Percentiles rank a stretch among this genome's conserved stretches.
Evolutionary conservation across 306 rosid genomes (phyloP).

Genomic region (Castanea mollissima): DNA sequence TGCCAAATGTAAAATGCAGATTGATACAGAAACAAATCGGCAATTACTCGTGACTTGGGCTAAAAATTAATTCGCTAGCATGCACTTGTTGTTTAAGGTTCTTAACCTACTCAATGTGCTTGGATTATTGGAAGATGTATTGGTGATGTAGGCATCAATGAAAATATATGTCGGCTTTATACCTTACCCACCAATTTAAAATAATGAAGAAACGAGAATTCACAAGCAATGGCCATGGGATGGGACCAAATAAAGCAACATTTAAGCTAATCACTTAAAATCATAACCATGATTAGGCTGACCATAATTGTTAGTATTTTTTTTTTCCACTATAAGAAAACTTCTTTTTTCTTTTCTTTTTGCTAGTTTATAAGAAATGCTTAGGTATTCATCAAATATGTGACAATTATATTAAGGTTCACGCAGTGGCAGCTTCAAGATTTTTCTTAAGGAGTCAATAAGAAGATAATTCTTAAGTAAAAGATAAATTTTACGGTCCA

Average conservation of each 20-base stretch:
- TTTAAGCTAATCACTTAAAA: slow-evolving; percentile 22
- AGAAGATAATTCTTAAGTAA: no score
- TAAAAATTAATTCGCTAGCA: slow-evolving; percentile 8
- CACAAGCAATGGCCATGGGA: slow-evolving; percentile 5
- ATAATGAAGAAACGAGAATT: slow-evolving; percentile 31
- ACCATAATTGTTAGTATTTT: slow-evolving; percentile 39
- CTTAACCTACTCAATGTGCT: slow-evolving; percentile 17
- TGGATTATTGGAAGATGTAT: slow-evolving; percentile 15
- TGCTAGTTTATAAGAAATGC: background rate
- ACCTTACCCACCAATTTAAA: slow-evolving; percentile 44
- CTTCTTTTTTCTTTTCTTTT: background rate
- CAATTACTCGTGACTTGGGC: slow-evolving; percentile 8
- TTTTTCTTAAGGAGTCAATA: no score
- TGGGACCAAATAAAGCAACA: slow-evolving; percentile 22
- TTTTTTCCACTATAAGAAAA: slow-evolving; percentile 12
- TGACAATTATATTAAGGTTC: no score
- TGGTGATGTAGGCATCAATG: slow-evolving; percentile 41
- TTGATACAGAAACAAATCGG: background rate
- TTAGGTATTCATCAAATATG: no score
- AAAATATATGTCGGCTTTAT: slow-evolving; percentile 49
- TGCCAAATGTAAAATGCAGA: background rate
- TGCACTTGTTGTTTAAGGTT: slow-evolving; percentile 35
- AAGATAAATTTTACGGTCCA: no score
- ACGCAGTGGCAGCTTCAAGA: accelerated
- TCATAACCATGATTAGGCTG: slow-evolving; percentile 44